phyloP scores from a whole-genome alignment of 139 green algal genomes.

The Auxenochlorella protothecoides region DNA sequence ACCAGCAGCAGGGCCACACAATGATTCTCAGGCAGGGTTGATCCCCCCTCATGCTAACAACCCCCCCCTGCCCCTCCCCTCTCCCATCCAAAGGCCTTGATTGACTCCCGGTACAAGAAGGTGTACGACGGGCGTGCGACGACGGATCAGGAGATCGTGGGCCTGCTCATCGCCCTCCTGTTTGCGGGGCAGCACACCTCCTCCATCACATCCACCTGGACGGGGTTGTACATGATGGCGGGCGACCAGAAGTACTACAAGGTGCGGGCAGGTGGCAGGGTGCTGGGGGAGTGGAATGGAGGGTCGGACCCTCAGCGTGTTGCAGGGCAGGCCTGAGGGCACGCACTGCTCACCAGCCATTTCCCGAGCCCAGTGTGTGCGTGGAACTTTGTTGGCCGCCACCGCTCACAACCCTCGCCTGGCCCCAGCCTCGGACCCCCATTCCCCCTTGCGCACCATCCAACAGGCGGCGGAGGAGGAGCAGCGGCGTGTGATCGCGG shows the following conservation, averaged over 20 bases:
- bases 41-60: no score
- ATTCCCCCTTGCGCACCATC: no score
- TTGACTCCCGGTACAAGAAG: conserved; percentile 78
- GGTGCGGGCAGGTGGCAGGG: background rate
- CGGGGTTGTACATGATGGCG: conserved; percentile 30
- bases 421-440: no score
- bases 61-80: background rate
- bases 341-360: background rate
- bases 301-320: background rate
- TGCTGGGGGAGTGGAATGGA: background rate
- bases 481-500: conserved; percentile 58
- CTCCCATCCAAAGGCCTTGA: conserved; percentile 64
- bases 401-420: no score
- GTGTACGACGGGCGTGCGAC: conserved; percentile 58
- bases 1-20: no score
- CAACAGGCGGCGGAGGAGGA: conserved; percentile 48
- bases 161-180: conserved; percentile 93
- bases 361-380: no score
- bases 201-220: conserved; percentile 90
- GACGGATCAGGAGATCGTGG: conserved; percentile 87
- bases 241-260: conserved; percentile 22
- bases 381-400: no score
- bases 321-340: background rate
- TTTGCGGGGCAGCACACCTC: conserved; percentile 98
- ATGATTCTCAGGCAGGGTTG: no score